Evolutionary conservation across 768 basidiomycete species (phyloP), one percentile per base, ranked within the genome.

Genomic region (Obba rivulosa): DNA sequence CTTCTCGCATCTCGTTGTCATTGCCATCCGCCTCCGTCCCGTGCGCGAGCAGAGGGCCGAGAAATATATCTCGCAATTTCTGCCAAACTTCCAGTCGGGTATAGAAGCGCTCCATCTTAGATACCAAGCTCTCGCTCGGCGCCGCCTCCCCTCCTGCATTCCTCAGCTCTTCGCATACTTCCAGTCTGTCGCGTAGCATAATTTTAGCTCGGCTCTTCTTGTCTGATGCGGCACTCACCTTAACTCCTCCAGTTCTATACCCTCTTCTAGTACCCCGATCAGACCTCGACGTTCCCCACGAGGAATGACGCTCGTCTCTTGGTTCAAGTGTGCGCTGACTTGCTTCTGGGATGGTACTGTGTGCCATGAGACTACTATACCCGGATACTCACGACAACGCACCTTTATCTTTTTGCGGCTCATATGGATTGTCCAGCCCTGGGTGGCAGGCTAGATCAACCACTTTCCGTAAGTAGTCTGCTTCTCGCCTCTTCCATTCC

Each of bases 391-490:
- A 13, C 28, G 28, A 5, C 28, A 9, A 36, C 48, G 4, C 35
- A 44, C 48, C 14, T 4, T n/a, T 42, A 16, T 35, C 20, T 31
- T 39, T 22, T 1, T 14, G 34, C 8, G 22, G 22, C 22, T 49
- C 42, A 25, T 43, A 49, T 8, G 48, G 48, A 24, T 49, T 49
- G 8, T 17, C 17, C 17, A 49, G 21, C n/a, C 22, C n/a, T n/a
- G 35, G 22, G 22, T 49, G 48, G 4, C 28, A 2, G 2, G 9
- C 28, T 23, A 49, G 28, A 17, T 49, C 36, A 4, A 44, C 36
- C 1, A 49, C 48, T 16, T n/a, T 34, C 9, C 24, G n/a, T 36
- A 31, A 31, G 28, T 31, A 31, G 7, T 49, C 42, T 8, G 10
- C 48, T 7, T 37, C 25, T 3, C 34, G 35, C 42, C 42, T 24